Percentiles rank a stretch among this genome's conserved stretches.
Evolutionary conservation across 2,329 filamentous ascomycete genomes (phyloP).

Genomic region (Pseudogymnoascus sp.): DNA sequence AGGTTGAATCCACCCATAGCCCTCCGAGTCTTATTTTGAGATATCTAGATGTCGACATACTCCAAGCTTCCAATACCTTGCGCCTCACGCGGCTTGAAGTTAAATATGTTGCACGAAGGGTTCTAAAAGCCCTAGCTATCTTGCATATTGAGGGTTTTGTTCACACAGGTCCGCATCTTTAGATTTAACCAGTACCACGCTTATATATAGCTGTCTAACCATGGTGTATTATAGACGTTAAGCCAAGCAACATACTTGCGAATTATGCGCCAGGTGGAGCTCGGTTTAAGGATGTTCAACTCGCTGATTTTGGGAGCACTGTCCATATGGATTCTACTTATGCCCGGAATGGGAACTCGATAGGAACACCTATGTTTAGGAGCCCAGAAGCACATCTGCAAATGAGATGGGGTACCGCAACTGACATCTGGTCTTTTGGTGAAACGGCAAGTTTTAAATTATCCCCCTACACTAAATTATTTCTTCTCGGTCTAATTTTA

Average conservation of each 20-base stretch:
- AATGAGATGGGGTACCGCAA: slow-evolving; percentile 32
- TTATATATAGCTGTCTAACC: no score
- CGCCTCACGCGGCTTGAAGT: no score
- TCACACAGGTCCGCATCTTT: no score
- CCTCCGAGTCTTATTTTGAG: no score
- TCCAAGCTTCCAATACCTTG: no score
- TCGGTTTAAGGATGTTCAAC: slow-evolving; percentile 32
- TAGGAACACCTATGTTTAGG: slow-evolving; percentile 34
- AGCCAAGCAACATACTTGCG: slow-evolving; percentile 35
- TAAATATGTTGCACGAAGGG: no score
- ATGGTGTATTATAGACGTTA: slow-evolving; percentile 25
- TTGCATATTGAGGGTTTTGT: no score
- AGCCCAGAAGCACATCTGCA: slow-evolving; percentile 33
- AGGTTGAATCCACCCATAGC: no score
- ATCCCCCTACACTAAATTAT: neutral
- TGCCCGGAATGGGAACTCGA: slow-evolving; percentile 23
- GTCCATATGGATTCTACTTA: slow-evolving; percentile 22
- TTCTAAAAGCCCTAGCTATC: no score
- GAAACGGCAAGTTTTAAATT: slow-evolving; percentile 28
- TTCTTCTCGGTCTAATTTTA: neutral
- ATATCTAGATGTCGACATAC: no score
- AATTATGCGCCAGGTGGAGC: slow-evolving; percentile 27
- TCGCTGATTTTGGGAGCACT: slow-evolving; percentile 31
- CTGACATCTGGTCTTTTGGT: slow-evolving; percentile 38
- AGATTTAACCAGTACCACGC: no score